Percentiles rank a stretch among this genome's conserved stretches.
These are phyloP conservation scores for Penicillium ochrochloron DNA, from an alignment of 495 filamentous ascomycete species.

Conservation along the genomic window DNA sequence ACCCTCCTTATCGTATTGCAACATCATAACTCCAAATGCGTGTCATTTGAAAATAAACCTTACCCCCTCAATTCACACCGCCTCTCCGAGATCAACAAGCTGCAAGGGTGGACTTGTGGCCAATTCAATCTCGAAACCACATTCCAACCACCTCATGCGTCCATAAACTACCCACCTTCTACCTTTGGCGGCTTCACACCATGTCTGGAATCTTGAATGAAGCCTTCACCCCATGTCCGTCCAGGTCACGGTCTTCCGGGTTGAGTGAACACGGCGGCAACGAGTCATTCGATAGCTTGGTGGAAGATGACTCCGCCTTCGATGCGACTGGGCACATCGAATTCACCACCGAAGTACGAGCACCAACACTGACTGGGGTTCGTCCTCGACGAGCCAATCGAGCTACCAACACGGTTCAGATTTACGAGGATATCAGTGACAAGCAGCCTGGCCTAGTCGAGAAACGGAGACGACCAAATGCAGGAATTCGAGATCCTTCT, in stretches of 20 bases:
- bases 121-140: background rate
- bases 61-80: conserved; percentile 20
- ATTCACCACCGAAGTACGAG: conserved; percentile 43
- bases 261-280: conserved; percentile 22
- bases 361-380: conserved; percentile 31
- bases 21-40: background rate
- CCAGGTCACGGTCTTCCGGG: conserved; percentile 27
- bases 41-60: background rate
- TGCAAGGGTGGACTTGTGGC: conserved; percentile 22
- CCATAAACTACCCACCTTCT: conserved; percentile 3
- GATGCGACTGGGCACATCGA: conserved; percentile 44
- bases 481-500: conserved; percentile 6
- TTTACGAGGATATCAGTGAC: conserved; percentile 38
- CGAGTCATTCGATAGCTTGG: conserved; percentile 31
- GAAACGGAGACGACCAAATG: conserved; percentile 26
- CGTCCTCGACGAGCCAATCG: conserved; percentile 40
- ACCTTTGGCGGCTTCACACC: background rate
- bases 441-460: conserved; percentile 19
- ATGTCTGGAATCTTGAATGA: conserved; percentile 39
- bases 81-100: conserved; percentile 23
- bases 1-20: background rate
- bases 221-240: conserved; percentile 37
- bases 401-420: conserved; percentile 36
- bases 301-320: conserved; percentile 27
- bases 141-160: conserved; percentile 11